Evolutionary conservation across 208 protist genomes (phyloP).

Genomic region (Trypanosoma lewisi): DNA sequence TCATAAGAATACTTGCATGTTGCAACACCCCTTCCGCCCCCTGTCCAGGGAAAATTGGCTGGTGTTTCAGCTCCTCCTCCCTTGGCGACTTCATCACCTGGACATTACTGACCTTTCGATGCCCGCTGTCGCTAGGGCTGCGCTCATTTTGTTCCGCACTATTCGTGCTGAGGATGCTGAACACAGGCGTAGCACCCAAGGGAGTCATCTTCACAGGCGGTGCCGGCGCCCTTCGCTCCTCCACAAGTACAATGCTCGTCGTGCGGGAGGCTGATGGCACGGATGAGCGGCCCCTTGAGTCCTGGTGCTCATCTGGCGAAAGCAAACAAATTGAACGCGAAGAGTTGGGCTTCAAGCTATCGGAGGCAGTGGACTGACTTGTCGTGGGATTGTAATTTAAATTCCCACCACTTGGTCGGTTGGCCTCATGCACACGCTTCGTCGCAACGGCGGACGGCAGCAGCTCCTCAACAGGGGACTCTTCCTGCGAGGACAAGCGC

Average conservation of each 20-base stretch:
- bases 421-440: no score
- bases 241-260: conserved; percentile 14
- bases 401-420: no score
- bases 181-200: conserved; percentile 28
- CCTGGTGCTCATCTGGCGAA: neutral
- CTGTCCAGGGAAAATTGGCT: conserved; percentile 27
- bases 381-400: neutral
- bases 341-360: neutral
- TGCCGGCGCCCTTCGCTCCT: conserved; percentile 1
- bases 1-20: conserved; percentile 30
- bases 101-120: conserved; percentile 13
- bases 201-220: neutral
- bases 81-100: conserved; percentile 23
- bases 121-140: neutral
- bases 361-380: neutral
- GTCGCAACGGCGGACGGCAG: no score
- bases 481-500: neutral
- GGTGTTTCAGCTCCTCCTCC: conserved; percentile 25
- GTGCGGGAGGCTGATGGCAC: conserved; percentile 20
- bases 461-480: neutral
- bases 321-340: neutral
- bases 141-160: neutral
- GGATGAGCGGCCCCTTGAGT: neutral
- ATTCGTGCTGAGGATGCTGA: conserved; percentile 49
- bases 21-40: conserved; percentile 23